phyloP scores from a whole-genome alignment of 805 yeast species.

The Candida odintsovae region DNA sequence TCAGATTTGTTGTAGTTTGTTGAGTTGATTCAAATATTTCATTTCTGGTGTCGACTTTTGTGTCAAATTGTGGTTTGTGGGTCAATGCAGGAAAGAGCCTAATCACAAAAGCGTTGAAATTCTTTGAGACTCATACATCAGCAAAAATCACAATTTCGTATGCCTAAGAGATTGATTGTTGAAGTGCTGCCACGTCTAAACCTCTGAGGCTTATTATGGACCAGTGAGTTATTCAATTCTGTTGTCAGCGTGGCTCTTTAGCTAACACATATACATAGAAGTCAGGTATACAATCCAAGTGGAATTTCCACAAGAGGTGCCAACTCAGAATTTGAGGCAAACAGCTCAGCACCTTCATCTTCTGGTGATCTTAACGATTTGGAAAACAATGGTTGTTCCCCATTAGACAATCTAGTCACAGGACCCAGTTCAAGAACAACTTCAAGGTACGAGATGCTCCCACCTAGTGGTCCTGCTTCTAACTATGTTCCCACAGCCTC shows the following conservation, averaged over 20 bases:
- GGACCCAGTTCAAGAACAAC: slow-evolving; percentile 10
- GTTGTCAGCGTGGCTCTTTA: not conserved
- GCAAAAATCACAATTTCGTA: not conserved
- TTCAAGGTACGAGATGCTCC: slow-evolving; percentile 9
- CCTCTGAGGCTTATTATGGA: not conserved
- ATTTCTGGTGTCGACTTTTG: not conserved
- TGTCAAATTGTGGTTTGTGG: not conserved
- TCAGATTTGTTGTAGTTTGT: not conserved
- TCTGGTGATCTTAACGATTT: slow-evolving; percentile 1
- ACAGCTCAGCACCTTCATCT: slow-evolving; percentile 7
- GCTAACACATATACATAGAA: not conserved
- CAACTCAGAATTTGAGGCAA: not conserved
- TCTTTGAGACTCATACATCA: not conserved
- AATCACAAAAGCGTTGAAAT: not conserved
- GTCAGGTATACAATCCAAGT: slow-evolving; percentile 10
- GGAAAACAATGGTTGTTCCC: slow-evolving; percentile 12
- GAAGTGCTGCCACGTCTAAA: not conserved
- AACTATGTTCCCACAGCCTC: slow-evolving; percentile 19
- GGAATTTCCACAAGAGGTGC: slow-evolving; percentile 14
- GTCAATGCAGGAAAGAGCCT: not conserved
- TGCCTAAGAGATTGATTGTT: not conserved
- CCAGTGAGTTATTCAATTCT: not conserved
- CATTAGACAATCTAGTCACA: slow-evolving; percentile 11
- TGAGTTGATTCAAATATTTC: not conserved
- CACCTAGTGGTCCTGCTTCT: not conserved